A percentile compares a stretch with the other conserved stretches of the same genome.
phyloP scores from a whole-genome alignment of 352 stramenopile genomes.

The Globisporangium splendens region DNA sequence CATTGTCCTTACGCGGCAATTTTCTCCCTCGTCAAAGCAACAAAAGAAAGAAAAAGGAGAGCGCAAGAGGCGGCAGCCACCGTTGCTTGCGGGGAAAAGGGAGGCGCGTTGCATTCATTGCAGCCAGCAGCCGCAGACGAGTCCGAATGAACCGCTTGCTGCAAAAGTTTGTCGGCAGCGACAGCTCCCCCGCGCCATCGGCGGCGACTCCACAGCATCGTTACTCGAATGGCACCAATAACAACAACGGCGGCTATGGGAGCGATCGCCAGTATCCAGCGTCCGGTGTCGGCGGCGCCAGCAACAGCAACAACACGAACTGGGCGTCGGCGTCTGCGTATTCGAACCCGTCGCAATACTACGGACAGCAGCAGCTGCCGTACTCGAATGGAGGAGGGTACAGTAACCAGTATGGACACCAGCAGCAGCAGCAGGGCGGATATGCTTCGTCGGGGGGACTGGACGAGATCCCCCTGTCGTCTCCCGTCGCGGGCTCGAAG shows the following conservation, averaged over 20 bases:
- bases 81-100: not conserved
- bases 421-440: constrained; percentile 6
- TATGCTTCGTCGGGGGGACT: constrained; percentile 1
- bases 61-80: too few species aligned
- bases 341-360: constrained; percentile 9
- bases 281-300: constrained; percentile 2
- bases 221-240: too few species aligned
- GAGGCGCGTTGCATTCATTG: not conserved
- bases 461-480: constrained; percentile 32
- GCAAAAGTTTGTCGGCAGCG: constrained; percentile 16
- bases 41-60: not conserved
- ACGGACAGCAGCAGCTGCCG: constrained; percentile 10
- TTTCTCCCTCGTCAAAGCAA: not conserved
- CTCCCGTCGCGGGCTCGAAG: constrained; percentile 16
- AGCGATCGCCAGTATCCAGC: not conserved
- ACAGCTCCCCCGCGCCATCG: constrained; percentile 1
- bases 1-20: too few species aligned
- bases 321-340: constrained; percentile 6
- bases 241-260: not conserved
- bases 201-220: not conserved
- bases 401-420: not conserved
- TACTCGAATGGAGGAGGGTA: constrained; percentile 1
- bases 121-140: not conserved
- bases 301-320: not conserved
- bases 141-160: constrained; percentile 17